Conservation (phyloP, 495 filamentous ascomycete species). For the Letharia lupina region DNA sequence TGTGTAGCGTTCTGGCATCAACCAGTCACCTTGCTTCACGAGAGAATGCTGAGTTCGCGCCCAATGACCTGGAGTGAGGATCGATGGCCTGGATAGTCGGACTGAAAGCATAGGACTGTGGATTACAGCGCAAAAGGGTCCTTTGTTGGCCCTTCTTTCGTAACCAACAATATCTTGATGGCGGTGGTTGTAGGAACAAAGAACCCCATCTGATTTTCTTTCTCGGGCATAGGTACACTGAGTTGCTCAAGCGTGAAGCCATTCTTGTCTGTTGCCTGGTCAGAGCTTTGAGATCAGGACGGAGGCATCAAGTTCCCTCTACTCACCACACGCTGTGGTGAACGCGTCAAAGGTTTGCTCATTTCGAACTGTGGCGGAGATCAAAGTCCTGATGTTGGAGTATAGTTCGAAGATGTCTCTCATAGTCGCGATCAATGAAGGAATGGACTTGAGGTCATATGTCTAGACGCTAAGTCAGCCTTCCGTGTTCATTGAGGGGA, state of each 20-base stretch:
- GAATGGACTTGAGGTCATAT: slow-evolving; percentile 54
- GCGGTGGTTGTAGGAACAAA: slow-evolving; percentile 48
- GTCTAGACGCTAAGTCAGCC: slow-evolving; percentile 36
- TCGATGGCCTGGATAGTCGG: background rate
- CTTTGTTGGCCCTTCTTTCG: background rate
- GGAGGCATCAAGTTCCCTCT: background rate
- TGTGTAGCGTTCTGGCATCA: background rate
- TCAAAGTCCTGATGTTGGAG: slow-evolving; percentile 43
- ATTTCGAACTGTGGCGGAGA: slow-evolving; percentile 56
- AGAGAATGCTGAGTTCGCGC: background rate
- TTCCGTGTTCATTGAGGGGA: background rate
- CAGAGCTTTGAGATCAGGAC: slow-evolving; percentile 4
- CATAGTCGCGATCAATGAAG: slow-evolving; percentile 49
- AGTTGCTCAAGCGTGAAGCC: slow-evolving; percentile 38
- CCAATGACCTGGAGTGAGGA: background rate
- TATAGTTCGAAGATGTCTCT: slow-evolving; percentile 42
- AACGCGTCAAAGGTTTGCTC: slow-evolving; percentile 54
- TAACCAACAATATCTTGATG: slow-evolving; percentile 35
- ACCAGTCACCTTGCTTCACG: background rate
- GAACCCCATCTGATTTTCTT: slow-evolving; percentile 47
- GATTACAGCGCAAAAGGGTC: slow-evolving; percentile 11
- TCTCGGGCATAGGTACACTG: slow-evolving; percentile 35
- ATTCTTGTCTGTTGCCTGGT: slow-evolving; percentile 26
- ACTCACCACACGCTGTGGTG: slow-evolving; percentile 48
- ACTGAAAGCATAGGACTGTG: background rate